Conservation (phyloP, 331 rosid species). For the Acacia pycnantha region DNA sequence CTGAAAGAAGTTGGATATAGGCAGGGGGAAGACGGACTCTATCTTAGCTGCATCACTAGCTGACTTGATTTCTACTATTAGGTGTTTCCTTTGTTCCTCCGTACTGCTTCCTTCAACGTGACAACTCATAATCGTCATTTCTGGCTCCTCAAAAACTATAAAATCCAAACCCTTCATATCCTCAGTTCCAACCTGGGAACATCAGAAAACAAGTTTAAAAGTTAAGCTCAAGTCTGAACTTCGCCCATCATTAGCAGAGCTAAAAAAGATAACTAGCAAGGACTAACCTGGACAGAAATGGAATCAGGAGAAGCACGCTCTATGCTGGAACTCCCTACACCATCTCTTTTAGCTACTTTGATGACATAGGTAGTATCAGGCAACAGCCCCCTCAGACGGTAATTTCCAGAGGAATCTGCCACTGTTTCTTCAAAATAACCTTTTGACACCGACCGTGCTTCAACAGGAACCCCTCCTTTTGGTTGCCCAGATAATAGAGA, state of each 20-base stretch:
- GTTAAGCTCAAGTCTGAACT: conserved; percentile 24
- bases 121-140: conserved; percentile 83
- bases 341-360: conserved; percentile 69
- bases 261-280: conserved; percentile 6
- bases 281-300: conserved; percentile 59
- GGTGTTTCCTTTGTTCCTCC: conserved; percentile 60
- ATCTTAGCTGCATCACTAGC: conserved; percentile 55
- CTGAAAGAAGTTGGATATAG: conserved; percentile 93
- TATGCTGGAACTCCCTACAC: conserved; percentile 50
- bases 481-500: conserved; percentile 90
- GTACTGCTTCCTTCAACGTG: conserved; percentile 84
- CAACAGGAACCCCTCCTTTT: conserved; percentile 93
- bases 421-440: conserved; percentile 92
- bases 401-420: conserved; percentile 85
- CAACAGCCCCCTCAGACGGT: conserved; percentile 87
- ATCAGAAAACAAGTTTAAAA: conserved; percentile 22
- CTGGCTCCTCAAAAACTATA: conserved; percentile 94
- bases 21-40: conserved; percentile 74
- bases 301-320: conserved; percentile 97
- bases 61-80: conserved; percentile 89
- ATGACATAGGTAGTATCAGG: conserved; percentile 79
- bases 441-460: conserved; percentile 90
- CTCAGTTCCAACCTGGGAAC: conserved; percentile 72
- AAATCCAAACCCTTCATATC: conserved; percentile 86
- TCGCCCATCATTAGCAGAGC: conserved; percentile 9